Percentiles rank a stretch among this genome's conserved stretches.
Conservation (phyloP, 1,284 basidiomycete species). For the Pseudozyma thailandica region DNA sequence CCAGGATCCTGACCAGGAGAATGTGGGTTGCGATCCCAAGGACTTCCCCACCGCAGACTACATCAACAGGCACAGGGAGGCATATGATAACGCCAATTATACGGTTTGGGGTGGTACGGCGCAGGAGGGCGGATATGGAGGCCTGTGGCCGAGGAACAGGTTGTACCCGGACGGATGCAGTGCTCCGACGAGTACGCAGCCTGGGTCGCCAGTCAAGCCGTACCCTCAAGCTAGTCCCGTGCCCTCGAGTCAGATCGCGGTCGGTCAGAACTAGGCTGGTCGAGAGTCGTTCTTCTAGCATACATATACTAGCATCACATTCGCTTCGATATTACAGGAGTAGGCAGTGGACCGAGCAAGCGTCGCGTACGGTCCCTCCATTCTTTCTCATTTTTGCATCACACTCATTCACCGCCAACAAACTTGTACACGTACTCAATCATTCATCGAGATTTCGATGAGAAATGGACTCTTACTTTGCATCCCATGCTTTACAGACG, state of each 20-base stretch:
- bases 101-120: slow-evolving; percentile 57
- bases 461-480: slow-evolving; percentile 4
- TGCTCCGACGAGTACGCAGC: slow-evolving; percentile 28
- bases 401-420: background rate
- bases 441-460: background rate
- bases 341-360: slow-evolving; percentile 5
- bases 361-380: slow-evolving; percentile 17
- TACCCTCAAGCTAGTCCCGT: slow-evolving; percentile 36
- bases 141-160: slow-evolving; percentile 55
- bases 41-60: slow-evolving; percentile 73
- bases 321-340: background rate
- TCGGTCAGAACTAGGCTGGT: slow-evolving; percentile 22
- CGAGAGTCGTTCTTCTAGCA: no score
- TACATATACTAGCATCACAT: background rate
- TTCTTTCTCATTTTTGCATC: background rate
- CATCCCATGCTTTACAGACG: background rate
- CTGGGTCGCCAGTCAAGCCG: slow-evolving; percentile 45
- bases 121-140: slow-evolving; percentile 58
- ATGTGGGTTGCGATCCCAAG: slow-evolving; percentile 59
- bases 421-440: slow-evolving; percentile 4
- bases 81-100: slow-evolving; percentile 56
- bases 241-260: slow-evolving; percentile 35
- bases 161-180: slow-evolving; percentile 44
- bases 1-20: slow-evolving; percentile 45
- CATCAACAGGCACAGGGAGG: slow-evolving; percentile 68